A percentile compares a stretch with the other conserved stretches of the same genome.
phyloP scores from a whole-genome alignment of 768 basidiomycete species.

The Tylopilus felleus region DNA sequence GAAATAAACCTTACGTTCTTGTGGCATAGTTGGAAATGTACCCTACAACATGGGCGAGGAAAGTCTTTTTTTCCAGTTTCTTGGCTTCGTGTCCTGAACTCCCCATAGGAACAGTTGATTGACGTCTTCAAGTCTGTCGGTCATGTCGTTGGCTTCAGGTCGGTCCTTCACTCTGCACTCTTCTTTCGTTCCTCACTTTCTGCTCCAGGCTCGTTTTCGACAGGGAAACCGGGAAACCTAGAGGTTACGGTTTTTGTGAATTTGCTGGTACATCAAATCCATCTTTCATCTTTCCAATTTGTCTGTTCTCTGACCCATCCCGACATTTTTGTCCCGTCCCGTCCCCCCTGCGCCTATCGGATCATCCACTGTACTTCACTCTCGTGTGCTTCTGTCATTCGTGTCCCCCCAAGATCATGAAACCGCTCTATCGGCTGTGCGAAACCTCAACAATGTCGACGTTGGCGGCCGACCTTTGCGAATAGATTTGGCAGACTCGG shows the following conservation, averaged over 20 bases:
- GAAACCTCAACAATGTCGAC: conserved; percentile 91
- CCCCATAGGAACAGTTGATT: conserved; percentile 68
- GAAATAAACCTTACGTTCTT: not conserved
- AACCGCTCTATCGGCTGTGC: conserved; percentile 91
- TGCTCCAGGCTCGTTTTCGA: conserved; percentile 74
- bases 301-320: conserved; percentile 39
- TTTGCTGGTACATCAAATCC: conserved; percentile 70
- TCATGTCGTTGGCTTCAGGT: conserved; percentile 88
- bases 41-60: conserved; percentile 87
- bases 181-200: conserved; percentile 3
- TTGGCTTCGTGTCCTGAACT: conserved; percentile 4
- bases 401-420: conserved; percentile 69
- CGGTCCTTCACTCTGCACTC: not conserved
- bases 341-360: conserved; percentile 7
- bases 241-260: conserved; percentile 93
- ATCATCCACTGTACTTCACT: not conserved
- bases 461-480: conserved; percentile 90
- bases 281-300: conserved; percentile 23
- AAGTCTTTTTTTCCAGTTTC: conserved; percentile 13
- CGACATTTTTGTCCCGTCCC: conserved; percentile 18
- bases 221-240: conserved; percentile 90
- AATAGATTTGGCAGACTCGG: conserved; percentile 92
- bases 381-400: conserved; percentile 17
- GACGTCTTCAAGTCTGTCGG: conserved; percentile 88
- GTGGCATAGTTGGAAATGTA: conserved; percentile 71